phyloP scores from a whole-genome alignment of 1,139 yeast species.

The Wickerhamiella pararugosa region DNA sequence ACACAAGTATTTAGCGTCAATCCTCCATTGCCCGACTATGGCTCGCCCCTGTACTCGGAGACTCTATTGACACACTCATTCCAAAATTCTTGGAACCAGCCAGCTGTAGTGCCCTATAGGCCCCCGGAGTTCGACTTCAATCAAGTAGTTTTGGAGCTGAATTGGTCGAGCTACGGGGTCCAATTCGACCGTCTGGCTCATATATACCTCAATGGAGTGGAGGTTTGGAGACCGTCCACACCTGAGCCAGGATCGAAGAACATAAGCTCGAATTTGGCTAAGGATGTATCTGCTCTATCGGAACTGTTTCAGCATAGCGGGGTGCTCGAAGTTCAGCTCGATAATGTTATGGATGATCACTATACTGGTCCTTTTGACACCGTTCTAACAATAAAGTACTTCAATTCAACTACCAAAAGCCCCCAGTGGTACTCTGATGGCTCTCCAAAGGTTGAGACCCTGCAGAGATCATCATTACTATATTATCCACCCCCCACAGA shows the following conservation, averaged over 20 bases:
- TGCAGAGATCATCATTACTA: conserved; percentile 1
- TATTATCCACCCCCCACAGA: conserved; percentile 2
- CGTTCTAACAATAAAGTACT: conserved; percentile 39
- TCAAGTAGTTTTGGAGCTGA: conserved; percentile 44
- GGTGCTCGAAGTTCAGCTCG: conserved; percentile 41
- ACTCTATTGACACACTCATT: conserved; percentile 34
- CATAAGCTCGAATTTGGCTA: conserved; percentile 32
- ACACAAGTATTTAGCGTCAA: neutral
- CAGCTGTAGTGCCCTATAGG: conserved; percentile 29
- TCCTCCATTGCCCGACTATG: conserved; percentile 15
- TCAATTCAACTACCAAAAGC: conserved; percentile 19
- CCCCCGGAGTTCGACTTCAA: conserved; percentile 37
- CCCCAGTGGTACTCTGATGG: conserved; percentile 8
- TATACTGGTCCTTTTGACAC: conserved; percentile 51
- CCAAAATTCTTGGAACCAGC: conserved; percentile 46
- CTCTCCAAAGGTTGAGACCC: neutral
- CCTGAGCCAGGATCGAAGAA: conserved; percentile 52
- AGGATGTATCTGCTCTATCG: conserved; percentile 50
- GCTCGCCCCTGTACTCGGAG: conserved; percentile 31
- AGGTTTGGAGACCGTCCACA: conserved; percentile 76
- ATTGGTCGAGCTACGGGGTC: conserved; percentile 45
- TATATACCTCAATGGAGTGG: conserved; percentile 46
- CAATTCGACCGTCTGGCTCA: conserved; percentile 72
- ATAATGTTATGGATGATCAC: conserved; percentile 43
- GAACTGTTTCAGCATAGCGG: conserved; percentile 33